phyloP scores from a whole-genome alignment of 1,139 yeast species.

The Meyerozyma athensensis region DNA sequence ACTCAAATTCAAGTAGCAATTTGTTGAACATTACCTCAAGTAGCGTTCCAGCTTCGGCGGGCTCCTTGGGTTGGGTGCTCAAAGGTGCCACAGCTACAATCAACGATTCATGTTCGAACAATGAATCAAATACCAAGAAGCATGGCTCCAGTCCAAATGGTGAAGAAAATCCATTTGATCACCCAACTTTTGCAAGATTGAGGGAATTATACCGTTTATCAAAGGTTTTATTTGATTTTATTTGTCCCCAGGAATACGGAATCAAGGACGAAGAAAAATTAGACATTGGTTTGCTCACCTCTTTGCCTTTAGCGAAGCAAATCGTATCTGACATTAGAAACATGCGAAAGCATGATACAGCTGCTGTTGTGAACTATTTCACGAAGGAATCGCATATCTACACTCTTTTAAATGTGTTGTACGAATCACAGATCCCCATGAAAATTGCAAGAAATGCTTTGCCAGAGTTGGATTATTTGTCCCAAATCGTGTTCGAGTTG shows the following conservation, averaged over 20 bases:
- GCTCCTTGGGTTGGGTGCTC: constrained; percentile 72
- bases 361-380: constrained; percentile 85
- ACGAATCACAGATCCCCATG: constrained; percentile 93
- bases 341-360: constrained; percentile 72
- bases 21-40: constrained; percentile 22
- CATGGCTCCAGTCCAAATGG: constrained; percentile 11
- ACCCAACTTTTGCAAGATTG: constrained; percentile 70
- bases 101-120: constrained; percentile 19
- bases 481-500: constrained; percentile 90
- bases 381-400: constrained; percentile 97
- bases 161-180: constrained; percentile 66
- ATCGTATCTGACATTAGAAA: constrained; percentile 74
- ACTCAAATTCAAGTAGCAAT: constrained; percentile 25
- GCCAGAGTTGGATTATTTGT: constrained; percentile 92
- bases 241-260: constrained; percentile 98
- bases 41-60: constrained; percentile 46
- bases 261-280: constrained; percentile 92
- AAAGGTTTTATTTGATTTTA: constrained; percentile 91
- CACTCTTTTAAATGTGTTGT: constrained; percentile 83
- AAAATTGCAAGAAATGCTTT: constrained; percentile 90
- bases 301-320: constrained; percentile 89
- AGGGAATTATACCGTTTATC: constrained; percentile 87
- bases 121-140: constrained; percentile 19
- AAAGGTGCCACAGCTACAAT: constrained; percentile 41
- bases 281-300: constrained; percentile 91